These are phyloP conservation scores for Fusarium tricinctum DNA, from an alignment of 2,329 filamentous ascomycete genomes.

Conservation along the genomic window DNA sequence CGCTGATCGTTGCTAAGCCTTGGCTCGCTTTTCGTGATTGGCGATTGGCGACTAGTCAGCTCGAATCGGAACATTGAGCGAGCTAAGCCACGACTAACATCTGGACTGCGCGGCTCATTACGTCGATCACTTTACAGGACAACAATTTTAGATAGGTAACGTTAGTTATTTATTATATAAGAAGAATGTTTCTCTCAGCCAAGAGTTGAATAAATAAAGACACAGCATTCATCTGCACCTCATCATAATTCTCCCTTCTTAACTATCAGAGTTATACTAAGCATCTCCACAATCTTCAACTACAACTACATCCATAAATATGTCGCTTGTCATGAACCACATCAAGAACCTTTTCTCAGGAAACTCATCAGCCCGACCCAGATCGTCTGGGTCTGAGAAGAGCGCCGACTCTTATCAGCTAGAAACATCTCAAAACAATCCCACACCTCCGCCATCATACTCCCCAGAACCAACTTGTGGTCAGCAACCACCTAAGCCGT, in stretches of 20 bases:
- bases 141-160: neutral
- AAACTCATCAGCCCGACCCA: neutral
- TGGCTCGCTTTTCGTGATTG: neutral
- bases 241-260: no score
- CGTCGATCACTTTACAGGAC: slow-evolving; percentile 4
- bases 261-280: no score
- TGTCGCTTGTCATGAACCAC: slow-evolving; percentile 14
- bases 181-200: no score
- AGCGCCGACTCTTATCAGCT: slow-evolving; percentile 7
- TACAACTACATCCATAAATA: neutral
- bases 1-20: slow-evolving; percentile 17
- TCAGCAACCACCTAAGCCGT: slow-evolving; percentile 8
- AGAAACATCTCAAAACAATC: slow-evolving; percentile 4
- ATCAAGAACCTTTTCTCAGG: slow-evolving; percentile 12
- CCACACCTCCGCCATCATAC: slow-evolving; percentile 15
- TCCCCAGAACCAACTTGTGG: neutral
- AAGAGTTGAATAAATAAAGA: neutral
- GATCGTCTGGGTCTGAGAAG: slow-evolving; percentile 7
- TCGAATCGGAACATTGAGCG: slow-evolving; percentile 9
- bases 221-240: neutral
- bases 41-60: slow-evolving; percentile 13
- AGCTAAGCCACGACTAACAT: slow-evolving; percentile 26
- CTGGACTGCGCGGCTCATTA: slow-evolving; percentile 6
- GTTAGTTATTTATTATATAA: slow-evolving; percentile 5
- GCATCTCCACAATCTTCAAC: neutral